Percentiles rank a stretch among this genome's conserved stretches.
These are phyloP conservation scores for Afroboletus lepidellus DNA, from an alignment of 1,284 basidiomycete genomes.

Conservation along the genomic window DNA sequence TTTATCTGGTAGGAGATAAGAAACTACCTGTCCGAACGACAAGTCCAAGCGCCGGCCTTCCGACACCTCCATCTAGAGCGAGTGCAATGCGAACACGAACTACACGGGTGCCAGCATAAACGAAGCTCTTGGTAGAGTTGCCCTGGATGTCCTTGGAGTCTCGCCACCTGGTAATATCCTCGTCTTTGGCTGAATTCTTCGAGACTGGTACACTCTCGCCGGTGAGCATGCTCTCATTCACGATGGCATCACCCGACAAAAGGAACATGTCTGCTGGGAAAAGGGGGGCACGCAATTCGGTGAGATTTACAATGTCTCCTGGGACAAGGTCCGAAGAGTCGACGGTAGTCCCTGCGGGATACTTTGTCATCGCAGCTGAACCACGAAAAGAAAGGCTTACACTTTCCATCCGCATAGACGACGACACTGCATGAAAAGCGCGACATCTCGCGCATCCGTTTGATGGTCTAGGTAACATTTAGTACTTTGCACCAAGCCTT, in stretches of 20 bases:
- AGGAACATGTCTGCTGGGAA: constrained; percentile 93
- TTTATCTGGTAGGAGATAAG: neutral
- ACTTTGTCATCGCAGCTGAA: neutral
- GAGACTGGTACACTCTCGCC: constrained; percentile 94
- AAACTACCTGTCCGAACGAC: constrained; percentile 84
- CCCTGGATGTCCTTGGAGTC: constrained; percentile 65
- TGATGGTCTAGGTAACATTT: constrained; percentile 66
- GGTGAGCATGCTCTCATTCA: constrained; percentile 98
- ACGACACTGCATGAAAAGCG: constrained; percentile 83
- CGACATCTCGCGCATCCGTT: constrained; percentile 96
- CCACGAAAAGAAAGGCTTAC: constrained; percentile 45
- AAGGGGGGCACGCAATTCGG: constrained; percentile 69
- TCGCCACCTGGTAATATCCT: constrained; percentile 68
- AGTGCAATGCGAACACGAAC: constrained; percentile 83
- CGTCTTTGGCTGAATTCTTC: constrained; percentile 77
- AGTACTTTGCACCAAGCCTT: constrained; percentile 2
- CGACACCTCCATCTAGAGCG: constrained; percentile 50
- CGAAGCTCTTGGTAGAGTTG: constrained; percentile 82
- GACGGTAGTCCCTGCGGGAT: constrained; percentile 58
- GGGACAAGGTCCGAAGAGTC: constrained; percentile 87
- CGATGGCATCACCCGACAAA: constrained; percentile 93
- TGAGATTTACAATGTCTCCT: constrained; percentile 91
- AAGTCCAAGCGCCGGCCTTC: constrained; percentile 77
- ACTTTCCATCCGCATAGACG: constrained; percentile 71
- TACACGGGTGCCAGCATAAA: constrained; percentile 92